Conservation (phyloP, 2,329 filamentous ascomycete genomes). For the Fusarium chlamydosporum region DNA sequence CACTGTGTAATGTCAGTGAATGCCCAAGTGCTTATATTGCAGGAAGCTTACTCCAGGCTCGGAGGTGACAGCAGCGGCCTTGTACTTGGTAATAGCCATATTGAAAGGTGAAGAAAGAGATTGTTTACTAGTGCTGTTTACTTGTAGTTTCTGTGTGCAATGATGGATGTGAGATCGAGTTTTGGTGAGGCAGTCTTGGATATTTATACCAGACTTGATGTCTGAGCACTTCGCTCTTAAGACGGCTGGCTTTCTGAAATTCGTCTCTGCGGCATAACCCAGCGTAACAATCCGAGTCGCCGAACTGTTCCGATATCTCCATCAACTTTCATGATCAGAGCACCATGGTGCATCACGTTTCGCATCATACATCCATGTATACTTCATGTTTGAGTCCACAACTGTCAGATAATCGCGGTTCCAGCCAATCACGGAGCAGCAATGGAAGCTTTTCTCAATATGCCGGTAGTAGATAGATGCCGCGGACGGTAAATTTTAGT, state of each 20-base stretch:
- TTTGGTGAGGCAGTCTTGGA: not conserved
- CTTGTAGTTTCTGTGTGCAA: not conserved
- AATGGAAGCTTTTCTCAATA: not conserved
- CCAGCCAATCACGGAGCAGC: not conserved
- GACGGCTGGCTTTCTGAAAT: not conserved
- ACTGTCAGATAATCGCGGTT: no score
- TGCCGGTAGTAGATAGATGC: not conserved
- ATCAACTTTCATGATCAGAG: conserved; percentile 24
- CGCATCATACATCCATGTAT: not conserved
- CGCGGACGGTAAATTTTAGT: not conserved
- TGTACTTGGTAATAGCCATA: conserved; percentile 48
- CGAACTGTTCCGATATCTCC: conserved; percentile 14
- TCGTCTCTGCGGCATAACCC: not conserved
- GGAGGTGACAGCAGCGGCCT: conserved; percentile 46
- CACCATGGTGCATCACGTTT: not conserved
- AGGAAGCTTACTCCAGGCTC: conserved; percentile 29
- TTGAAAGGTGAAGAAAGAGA: not conserved
- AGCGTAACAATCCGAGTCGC: conserved; percentile 8
- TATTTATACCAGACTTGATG: conserved; percentile 20
- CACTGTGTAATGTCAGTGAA: conserved; percentile 54
- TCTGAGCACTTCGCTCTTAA: no score
- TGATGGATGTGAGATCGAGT: not conserved
- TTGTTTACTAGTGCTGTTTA: not conserved
- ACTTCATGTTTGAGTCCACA: not conserved
- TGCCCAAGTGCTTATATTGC: fast-evolving